These are phyloP conservation scores for Neobulgaria alba DNA, from an alignment of 2,329 filamentous ascomycete genomes.

Conservation along the genomic window DNA sequence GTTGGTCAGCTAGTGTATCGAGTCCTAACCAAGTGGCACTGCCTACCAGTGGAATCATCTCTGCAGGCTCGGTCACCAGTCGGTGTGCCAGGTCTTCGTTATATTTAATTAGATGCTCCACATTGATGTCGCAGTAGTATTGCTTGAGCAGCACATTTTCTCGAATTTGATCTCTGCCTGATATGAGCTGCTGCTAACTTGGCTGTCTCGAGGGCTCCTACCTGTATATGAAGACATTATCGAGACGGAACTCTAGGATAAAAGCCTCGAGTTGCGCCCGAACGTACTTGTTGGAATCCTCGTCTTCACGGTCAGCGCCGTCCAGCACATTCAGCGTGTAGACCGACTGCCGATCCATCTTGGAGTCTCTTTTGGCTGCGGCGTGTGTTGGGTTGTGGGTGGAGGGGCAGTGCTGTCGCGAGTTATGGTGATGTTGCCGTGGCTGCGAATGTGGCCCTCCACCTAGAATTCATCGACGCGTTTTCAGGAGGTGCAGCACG, in stretches of 20 bases:
- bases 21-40: conserved; percentile 24
- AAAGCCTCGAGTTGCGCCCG: conserved; percentile 81
- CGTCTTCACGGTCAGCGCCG: conserved; percentile 47
- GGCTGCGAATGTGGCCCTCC: neutral
- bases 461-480: neutral
- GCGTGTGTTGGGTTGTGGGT: neutral
- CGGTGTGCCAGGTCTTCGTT: conserved; percentile 91
- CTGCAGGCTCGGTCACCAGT: conserved; percentile 79
- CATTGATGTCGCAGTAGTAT: conserved; percentile 93
- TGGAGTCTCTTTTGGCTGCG: no score
- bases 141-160: conserved; percentile 92
- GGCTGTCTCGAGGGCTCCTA: conserved; percentile 32
- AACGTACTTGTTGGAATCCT: conserved; percentile 60
- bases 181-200: conserved; percentile 24
- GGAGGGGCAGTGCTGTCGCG: neutral
- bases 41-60: conserved; percentile 81
- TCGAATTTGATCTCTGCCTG: conserved; percentile 75
- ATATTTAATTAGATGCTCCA: conserved; percentile 90
- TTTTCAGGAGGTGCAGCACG: neutral
- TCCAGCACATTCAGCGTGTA: conserved; percentile 79
- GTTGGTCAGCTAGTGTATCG: conserved; percentile 1
- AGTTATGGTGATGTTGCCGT: conserved; percentile 1
- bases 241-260: conserved; percentile 85
- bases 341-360: conserved; percentile 81
- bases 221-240: conserved; percentile 94